Evolutionary conservation across 2,329 filamentous ascomycete species (phyloP), one percentile per base, ranked within the genome.

Genomic region (Claviceps monticola): DNA sequence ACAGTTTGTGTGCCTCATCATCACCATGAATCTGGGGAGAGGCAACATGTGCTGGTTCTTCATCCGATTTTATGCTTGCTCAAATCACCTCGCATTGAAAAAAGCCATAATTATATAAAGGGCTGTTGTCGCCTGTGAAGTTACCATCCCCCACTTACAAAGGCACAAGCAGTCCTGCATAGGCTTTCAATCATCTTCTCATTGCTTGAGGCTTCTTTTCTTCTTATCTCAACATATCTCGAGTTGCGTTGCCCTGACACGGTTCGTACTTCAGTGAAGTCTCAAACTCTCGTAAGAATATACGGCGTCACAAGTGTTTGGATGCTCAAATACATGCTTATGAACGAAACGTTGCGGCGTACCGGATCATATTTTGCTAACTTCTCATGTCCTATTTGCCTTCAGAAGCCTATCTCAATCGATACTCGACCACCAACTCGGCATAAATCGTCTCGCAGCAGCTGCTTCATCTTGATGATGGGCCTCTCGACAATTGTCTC

Each of bases 401-500:
- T 4, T 21, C 48, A 54, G 48, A 44, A 42, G 6, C 34, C 50
- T 13, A 26, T n/a, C 26, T 5, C 13, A 2, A 13, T 41, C 23
- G 23, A 47, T 44, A 21, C 13, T 37, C 13, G 19, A n/a, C 11
- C 50, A 43, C 23, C n/a, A 23, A 51, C 44, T n/a, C 7, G 38
- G 14, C 8, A n/a, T 43, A 48, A 36, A 19, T 46, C 49, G 11
- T 34, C 43, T 14, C 34, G 46, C 38, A 49, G 23, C 36, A 62
- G 60, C 62, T 66, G 65, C 64, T 59, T 64, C 63, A 67, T 60
- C 56, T 54, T 62, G 62, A 68, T 63, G 59, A 74, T 72, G 71
- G 71, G 70, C 53, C 64, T 75, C 52, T 65, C 69, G 48, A 67
- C 66, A 49, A 55, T 73, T 55, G 55, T 73, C 54, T 68, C 70